Evolutionary conservation across 2,329 filamentous ascomycete genomes (phyloP).

Genomic region (Hypoxylon sp.): DNA sequence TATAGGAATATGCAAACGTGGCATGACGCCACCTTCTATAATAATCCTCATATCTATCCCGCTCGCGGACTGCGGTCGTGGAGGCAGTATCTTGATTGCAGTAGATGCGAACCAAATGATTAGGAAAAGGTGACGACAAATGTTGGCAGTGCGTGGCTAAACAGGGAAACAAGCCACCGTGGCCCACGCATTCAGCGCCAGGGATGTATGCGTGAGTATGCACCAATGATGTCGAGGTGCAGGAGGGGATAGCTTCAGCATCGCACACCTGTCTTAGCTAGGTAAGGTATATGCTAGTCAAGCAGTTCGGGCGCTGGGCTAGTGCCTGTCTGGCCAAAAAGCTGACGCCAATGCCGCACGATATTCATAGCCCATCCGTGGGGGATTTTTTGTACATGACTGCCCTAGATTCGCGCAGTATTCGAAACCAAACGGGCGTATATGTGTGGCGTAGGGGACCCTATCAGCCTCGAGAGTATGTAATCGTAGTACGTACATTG

Average conservation of each 20-base stretch:
- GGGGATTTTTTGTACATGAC: constrained; percentile 3
- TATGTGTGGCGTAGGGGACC: constrained; percentile 24
- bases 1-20: constrained; percentile 27
- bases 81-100: constrained; percentile 27
- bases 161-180: constrained; percentile 47
- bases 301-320: constrained; percentile 28
- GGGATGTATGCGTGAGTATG: constrained; percentile 33
- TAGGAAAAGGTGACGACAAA: constrained; percentile 33
- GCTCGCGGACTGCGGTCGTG: constrained; percentile 27
- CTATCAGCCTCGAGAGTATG: constrained; percentile 16
- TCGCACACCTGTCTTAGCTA: constrained; percentile 17
- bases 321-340: constrained; percentile 21
- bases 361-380: constrained; percentile 11
- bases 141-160: constrained; percentile 46
- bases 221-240: constrained; percentile 49
- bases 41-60: constrained; percentile 17
- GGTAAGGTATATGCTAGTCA: constrained; percentile 11
- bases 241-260: constrained; percentile 42
- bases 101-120: constrained; percentile 34
- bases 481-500: constrained; percentile 2
- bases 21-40: constrained; percentile 27
- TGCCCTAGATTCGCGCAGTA: neutral
- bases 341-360: constrained; percentile 8
- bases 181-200: constrained; percentile 30
- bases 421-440: constrained; percentile 26